Conservation (phyloP, 2,329 filamentous ascomycete genomes). For the Stagonosporopsis chrysanthemi region DNA sequence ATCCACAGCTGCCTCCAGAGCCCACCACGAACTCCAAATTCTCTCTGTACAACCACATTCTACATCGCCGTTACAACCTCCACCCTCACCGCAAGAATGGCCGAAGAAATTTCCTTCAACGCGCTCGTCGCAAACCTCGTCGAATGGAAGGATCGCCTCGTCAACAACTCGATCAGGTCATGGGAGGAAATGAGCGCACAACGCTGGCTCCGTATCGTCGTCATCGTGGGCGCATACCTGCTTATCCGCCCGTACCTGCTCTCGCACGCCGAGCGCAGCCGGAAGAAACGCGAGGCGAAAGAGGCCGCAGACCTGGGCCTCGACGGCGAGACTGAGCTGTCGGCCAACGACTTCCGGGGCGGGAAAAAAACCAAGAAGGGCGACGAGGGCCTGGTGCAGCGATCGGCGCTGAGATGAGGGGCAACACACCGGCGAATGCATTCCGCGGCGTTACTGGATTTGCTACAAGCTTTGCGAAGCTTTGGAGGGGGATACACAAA, state of each 20-base stretch:
- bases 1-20: background rate
- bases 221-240: constrained; percentile 75
- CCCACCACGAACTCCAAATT: background rate
- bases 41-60: background rate
- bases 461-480: constrained; percentile 31
- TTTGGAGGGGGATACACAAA: constrained; percentile 23
- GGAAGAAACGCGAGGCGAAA: constrained; percentile 69
- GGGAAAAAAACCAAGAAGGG: constrained; percentile 50
- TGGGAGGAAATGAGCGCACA: constrained; percentile 54
- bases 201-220: constrained; percentile 71
- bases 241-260: constrained; percentile 76
- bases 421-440: constrained; percentile 11
- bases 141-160: constrained; percentile 48
- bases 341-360: constrained; percentile 46
- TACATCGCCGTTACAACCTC: background rate
- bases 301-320: constrained; percentile 52
- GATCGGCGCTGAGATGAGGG: constrained; percentile 57
- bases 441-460: constrained; percentile 23
- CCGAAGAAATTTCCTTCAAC: constrained; percentile 25
- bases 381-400: constrained; percentile 76
- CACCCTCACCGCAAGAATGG: constrained; percentile 19
- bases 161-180: constrained; percentile 53
- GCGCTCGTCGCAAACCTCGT: constrained; percentile 33
- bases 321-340: constrained; percentile 38
- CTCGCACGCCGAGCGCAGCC: constrained; percentile 68